Evolutionary conservation across 1,139 yeast species (phyloP).

Genomic region (Kurtzmaniella quercitrusa): DNA sequence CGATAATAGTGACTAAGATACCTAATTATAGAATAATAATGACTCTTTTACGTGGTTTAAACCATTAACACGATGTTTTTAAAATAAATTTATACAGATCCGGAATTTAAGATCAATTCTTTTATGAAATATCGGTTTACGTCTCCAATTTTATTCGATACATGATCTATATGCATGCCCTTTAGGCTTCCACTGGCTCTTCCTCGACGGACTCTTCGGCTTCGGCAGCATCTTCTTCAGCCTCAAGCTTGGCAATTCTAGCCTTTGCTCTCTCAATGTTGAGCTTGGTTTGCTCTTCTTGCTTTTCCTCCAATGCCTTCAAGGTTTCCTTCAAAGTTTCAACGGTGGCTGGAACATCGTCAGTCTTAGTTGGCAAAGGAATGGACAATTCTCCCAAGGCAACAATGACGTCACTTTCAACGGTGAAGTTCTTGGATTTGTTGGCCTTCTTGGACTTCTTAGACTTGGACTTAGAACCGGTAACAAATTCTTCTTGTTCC

Average conservation of each 20-base stretch:
- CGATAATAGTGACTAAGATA: too few species aligned
- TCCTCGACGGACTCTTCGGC: slow-evolving; percentile 16
- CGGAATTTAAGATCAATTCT: too few species aligned
- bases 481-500: slow-evolving; percentile 58
- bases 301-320: slow-evolving; percentile 64
- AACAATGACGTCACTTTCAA: slow-evolving; percentile 79
- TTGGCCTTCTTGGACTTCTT: slow-evolving; percentile 37
- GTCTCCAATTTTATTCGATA: not conserved
- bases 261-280: slow-evolving; percentile 75
- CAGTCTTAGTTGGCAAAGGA: slow-evolving; percentile 74
- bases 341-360: slow-evolving; percentile 66
- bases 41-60: too few species aligned
- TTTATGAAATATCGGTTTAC: too few species aligned
- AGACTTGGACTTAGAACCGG: slow-evolving; percentile 50
- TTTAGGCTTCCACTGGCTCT: slow-evolving; percentile 7
- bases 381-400: slow-evolving; percentile 75
- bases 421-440: slow-evolving; percentile 50
- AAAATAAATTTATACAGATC: too few species aligned
- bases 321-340: slow-evolving; percentile 72
- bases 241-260: slow-evolving; percentile 63
- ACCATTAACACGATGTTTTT: too few species aligned
- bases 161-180: not conserved
- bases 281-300: slow-evolving; percentile 76
- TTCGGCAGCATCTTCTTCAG: slow-evolving; percentile 29
- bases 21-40: too few species aligned